Evolutionary conservation across 495 filamentous ascomycete genomes (phyloP), one percentile per base, ranked within the genome.

Genomic region (Cercophora newfieldiana): DNA sequence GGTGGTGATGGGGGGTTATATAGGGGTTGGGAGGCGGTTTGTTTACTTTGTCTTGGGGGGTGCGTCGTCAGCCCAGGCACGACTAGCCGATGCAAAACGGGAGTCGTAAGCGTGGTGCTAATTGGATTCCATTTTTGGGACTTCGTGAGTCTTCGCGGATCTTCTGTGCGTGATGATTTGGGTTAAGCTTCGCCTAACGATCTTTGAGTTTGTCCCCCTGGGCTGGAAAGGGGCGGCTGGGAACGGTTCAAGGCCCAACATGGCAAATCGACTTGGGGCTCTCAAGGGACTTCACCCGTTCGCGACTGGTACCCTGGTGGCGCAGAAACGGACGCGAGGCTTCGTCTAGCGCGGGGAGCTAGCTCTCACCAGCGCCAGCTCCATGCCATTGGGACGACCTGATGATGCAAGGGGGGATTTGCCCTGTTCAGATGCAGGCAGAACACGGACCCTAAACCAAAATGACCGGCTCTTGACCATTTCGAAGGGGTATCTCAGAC

Each of bases 1-100:
- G 65, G 22, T 30, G 56, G 12, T 31, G 24, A 56, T n/a, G 47
- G 30, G 16, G 14, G 24, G 4, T 62, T 62, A 56, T 67, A 61
- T 67, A 61, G 7, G 19, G 24, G 18, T 51, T 3, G 7, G 8
- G 37, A 47, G 8, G 37, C 7, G 37, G 8, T 18, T 47, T 7
- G n/a, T 25, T 31, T 31, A 18, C 24, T 31, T 18, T 14, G 26
- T 16, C 0, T 47, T 24, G 28, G 51, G 51, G 19, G 4, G n/a
- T n/a, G 37, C 37, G 4, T 14, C 37, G 37, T 44, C 37, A 44
- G 12, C 37, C 18, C 37, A 4, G 37, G 37, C 37, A 2, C 4
- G 37, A 6, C n/a, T 44, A 4, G 37, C 18, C 18, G 3, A 16
- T 4, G 37, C 18, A 16, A 16, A 12, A 33, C n/a, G 30, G 30